phyloP scores from a whole-genome alignment of 495 filamentous ascomycete species.

The Penicillium soppii region DNA sequence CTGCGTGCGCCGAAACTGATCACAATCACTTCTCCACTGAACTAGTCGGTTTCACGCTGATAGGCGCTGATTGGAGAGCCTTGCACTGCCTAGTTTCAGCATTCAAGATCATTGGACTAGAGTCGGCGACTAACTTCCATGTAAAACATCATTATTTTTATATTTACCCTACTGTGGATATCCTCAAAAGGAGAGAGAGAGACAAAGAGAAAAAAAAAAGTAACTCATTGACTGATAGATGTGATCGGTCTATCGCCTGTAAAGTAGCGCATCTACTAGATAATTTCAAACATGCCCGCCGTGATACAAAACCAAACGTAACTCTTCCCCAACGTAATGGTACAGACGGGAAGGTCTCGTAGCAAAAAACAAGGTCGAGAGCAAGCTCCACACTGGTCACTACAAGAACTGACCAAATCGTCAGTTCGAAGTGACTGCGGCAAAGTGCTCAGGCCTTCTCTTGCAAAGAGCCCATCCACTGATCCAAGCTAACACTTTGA shows the following conservation, averaged over 20 bases:
- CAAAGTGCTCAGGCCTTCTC: constrained; percentile 79
- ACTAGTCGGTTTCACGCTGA: background rate
- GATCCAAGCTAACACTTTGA: constrained; percentile 83
- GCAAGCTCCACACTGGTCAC: background rate
- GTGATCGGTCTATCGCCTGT: background rate
- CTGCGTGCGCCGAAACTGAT: constrained; percentile 8
- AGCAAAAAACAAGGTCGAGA: constrained; percentile 2
- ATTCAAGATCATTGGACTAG: background rate
- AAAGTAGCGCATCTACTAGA: constrained; percentile 10
- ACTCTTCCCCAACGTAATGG: constrained; percentile 17
- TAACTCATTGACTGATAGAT: constrained; percentile 6
- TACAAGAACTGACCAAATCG: constrained; percentile 25
- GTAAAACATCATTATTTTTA: background rate
- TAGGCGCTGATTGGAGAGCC: constrained; percentile 6
- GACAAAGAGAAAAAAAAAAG: background rate
- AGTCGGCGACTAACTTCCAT: background rate
- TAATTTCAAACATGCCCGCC: constrained; percentile 10
- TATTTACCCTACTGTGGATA: background rate
- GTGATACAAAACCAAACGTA: constrained; percentile 2
- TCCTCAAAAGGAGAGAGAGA: background rate
- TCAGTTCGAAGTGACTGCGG: constrained; percentile 7
- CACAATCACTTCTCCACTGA: constrained; percentile 6
- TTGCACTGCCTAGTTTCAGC: background rate
- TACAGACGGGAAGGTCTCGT: constrained; percentile 17
- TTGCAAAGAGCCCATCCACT: constrained; percentile 88